A percentile compares a stretch with the other conserved stretches of the same genome.
Evolutionary conservation across 1,284 basidiomycete genomes (phyloP).

Genomic region (Boletus semigastroideus): DNA sequence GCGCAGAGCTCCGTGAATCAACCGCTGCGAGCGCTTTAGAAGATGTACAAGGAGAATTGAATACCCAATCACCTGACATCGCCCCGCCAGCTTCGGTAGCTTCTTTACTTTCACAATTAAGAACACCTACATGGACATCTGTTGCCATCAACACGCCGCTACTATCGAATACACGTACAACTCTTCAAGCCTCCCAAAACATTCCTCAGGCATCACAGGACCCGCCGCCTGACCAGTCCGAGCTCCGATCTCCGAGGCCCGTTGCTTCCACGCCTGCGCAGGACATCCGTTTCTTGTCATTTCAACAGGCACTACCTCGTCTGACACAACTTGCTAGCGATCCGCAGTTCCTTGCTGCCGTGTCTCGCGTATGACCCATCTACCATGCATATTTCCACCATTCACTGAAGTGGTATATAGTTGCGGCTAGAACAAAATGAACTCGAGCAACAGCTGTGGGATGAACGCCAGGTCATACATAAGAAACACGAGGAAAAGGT

Average conservation of each 20-base stretch:
- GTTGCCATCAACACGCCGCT: conserved; percentile 13
- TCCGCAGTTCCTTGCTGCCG: conserved; percentile 43
- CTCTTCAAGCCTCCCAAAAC: conserved; percentile 8
- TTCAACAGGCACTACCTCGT: conserved; percentile 63
- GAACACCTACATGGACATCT: conserved; percentile 29
- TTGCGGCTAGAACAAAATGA: conserved; percentile 66
- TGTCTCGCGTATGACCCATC: conserved; percentile 47
- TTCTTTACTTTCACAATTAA: conserved; percentile 65
- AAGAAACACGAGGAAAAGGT: conserved; percentile 68
- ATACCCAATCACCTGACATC: conserved; percentile 5
- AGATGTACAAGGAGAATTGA: conserved; percentile 7
- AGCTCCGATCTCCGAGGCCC: conserved; percentile 14
- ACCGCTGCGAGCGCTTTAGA: conserved; percentile 5
- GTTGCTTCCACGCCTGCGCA: conserved; percentile 12
- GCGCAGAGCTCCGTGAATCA: conserved; percentile 3
- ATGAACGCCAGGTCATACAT: conserved; percentile 59
- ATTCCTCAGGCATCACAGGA: conserved; percentile 16
- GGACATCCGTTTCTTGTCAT: conserved; percentile 46
- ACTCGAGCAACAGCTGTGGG: conserved; percentile 63
- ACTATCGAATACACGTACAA: conserved; percentile 5
- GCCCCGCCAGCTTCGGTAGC: conserved; percentile 47
- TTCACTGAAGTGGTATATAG: conserved; percentile 19
- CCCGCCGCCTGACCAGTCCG: conserved; percentile 3
- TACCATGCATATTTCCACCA: background rate
- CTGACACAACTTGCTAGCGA: conserved; percentile 55